Base-by-base conservation (phyloP, 2,329 filamentous ascomycete genomes). In the Fusarium liriodendri region DNA sequence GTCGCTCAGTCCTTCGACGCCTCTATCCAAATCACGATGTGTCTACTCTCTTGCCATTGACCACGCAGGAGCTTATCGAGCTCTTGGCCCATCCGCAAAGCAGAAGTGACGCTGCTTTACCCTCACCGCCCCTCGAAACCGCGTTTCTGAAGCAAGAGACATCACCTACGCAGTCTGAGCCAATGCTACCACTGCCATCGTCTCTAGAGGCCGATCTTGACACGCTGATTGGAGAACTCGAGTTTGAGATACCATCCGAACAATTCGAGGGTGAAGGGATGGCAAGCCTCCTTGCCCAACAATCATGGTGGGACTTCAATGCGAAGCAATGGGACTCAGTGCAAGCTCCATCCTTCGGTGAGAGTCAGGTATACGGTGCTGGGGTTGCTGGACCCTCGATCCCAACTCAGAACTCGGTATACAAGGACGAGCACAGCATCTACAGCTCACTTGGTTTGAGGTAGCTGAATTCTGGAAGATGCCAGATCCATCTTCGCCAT, bases 11-110 rank as follows among this genome's bases (percentile, higher is more conserved):
- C 16, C 72, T 74, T 55, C 62, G 72, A 76, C 87, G 88, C 60
- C 83, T 93, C 10, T 93, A 90, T 79, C 91, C 91, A 27, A 86
- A 83, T 74, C 87, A 86, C 72, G 88, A 88, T 69, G 83, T 84
- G 72, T 89, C 85, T 75, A 85, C 83, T 65, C 85, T 87, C 69
- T 85, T 86, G 59, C 85, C 84, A 63, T 81, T 93, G 14, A 87
- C 90, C 4, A 87, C 91, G 22, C 87, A 89, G 72, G 89, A 90
- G 70, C 86, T 93, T 6, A 84, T 92, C 45, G 85, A 84, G 68
- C 85, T 92, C 25, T 83, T 91, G 61, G 86, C 89, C 64, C 84
- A 84, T n/a, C 82, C 85, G 1, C 73, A 79, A 14, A 79, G 84
- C 45, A 85, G 87, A 69, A 80, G 82, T 22, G 81, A 82, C 16